Evolutionary conservation across 768 basidiomycete species (phyloP), one percentile per base, ranked within the genome.

Genomic region (Mycena galopus): DNA sequence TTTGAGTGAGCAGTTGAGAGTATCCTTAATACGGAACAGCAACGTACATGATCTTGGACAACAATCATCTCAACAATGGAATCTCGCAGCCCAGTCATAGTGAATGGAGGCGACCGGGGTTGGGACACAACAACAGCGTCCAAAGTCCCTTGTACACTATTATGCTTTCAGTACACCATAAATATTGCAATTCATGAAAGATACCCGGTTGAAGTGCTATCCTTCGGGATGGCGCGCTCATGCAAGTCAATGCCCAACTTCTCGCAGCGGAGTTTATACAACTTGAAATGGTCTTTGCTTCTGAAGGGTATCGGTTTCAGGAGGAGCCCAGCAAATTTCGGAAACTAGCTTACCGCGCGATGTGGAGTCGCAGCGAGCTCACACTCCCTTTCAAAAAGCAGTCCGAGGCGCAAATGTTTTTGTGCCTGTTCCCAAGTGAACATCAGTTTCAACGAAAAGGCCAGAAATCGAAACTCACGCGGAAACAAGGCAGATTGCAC

Each of bases 361-460:
- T 50, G 19, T 62, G 61, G 4, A 4, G 21, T 7, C 61, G 61
- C 1, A 62, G 44, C 17, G 61, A 19, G 17, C 16, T 30, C 10
- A 62, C 61, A 50, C 61, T 62, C 21, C 61, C 61, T 14, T 14
- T 60, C 16, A 60, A 42, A 25, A 23, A 60, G 59, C 59, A 60
- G 6, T 3, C 12, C 2, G 35, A 37, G 10, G 33, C 59, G 1
- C 14, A 4, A 4, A 60, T n/a, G 4, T 23, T 23, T 7, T 25
- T 27, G n/a, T 39, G 35, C 2, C 59, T 60, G 25, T 42, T 42
- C 10, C 4, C 11, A 42, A 19, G 9, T 17, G 16, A 42, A 19
- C 39, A 42, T 42, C 11, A 12, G 39, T 16, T 16, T 11, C 39
- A 12, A 19, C 17, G 9, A 42, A 19, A 42, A 42, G 17, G 39